Conservation (phyloP, 331 rosid species). For the Prunus yedoensis region DNA sequence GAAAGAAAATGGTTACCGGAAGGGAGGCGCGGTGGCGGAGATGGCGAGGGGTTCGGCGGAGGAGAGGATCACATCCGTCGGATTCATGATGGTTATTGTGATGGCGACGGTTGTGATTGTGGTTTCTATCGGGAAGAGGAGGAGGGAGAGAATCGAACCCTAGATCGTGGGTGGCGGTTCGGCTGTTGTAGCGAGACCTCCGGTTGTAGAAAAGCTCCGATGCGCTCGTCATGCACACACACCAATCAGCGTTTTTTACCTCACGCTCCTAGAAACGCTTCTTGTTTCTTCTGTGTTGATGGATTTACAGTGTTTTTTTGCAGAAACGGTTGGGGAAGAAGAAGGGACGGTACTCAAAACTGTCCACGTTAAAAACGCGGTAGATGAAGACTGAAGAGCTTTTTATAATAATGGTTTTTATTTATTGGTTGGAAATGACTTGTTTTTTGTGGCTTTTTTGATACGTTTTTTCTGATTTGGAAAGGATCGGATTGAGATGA, state of each 20-base stretch:
- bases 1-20: constrained; percentile 17
- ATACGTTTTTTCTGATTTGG: not conserved
- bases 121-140: constrained; percentile 27
- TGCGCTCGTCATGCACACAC: constrained; percentile 89
- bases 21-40: constrained; percentile 38
- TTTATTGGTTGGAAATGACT: not conserved
- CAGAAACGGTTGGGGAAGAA: not conserved
- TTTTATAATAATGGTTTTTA: not conserved
- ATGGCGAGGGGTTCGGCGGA: constrained; percentile 45
- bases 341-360: too few species aligned
- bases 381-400: not conserved
- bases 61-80: constrained; percentile 46
- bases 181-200: constrained; percentile 75
- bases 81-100: constrained; percentile 37
- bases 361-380: not conserved
- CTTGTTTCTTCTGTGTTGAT: not conserved
- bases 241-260: not conserved
- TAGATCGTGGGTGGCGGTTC: constrained; percentile 40
- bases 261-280: not conserved
- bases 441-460: not conserved
- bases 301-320: not conserved
- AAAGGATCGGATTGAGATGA: not conserved
- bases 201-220: constrained; percentile 66
- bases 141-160: constrained; percentile 42
- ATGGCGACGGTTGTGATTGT: constrained; percentile 25